These are phyloP conservation scores for Aspergillus cavernicola DNA, from an alignment of 495 filamentous ascomycete genomes.

Conservation along the genomic window DNA sequence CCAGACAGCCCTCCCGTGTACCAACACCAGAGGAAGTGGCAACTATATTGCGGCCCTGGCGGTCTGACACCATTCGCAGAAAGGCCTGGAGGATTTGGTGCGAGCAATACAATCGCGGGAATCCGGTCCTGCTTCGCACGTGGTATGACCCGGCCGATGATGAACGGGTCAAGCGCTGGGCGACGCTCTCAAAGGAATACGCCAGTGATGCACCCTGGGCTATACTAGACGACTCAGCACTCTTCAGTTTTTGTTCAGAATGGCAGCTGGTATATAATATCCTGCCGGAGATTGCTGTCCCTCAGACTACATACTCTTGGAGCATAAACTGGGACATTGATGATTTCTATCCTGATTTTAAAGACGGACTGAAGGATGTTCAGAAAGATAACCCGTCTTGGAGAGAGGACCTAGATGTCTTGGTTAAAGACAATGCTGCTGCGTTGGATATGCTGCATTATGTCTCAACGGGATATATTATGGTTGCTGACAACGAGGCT, in stretches of 20 bases:
- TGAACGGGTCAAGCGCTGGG: no score
- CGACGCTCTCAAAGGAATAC: no score
- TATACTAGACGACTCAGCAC: background rate
- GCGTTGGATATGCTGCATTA: background rate
- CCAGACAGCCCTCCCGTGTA: no score
- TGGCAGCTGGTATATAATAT: background rate
- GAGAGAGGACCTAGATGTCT: background rate
- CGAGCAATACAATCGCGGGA: background rate
- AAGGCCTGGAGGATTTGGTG: background rate
- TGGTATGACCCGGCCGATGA: background rate
- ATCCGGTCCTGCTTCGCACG: background rate
- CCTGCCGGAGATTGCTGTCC: background rate
- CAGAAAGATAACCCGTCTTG: background rate
- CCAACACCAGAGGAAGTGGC: background rate
- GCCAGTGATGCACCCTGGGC: background rate
- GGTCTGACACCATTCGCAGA: background rate
- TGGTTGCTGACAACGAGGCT: constrained; percentile 7
- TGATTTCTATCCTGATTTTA: background rate
- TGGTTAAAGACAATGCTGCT: background rate
- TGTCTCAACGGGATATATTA: background rate
- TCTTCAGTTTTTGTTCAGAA: background rate
- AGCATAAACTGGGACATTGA: background rate
- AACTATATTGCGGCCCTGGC: constrained; percentile 1
- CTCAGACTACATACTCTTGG: background rate
- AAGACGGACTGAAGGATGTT: background rate